A percentile compares a stretch with the other conserved stretches of the same genome.
These are phyloP conservation scores for Pseudogymnoascus sp. DNA, from an alignment of 2,329 filamentous ascomycete species.

Conservation along the genomic window DNA sequence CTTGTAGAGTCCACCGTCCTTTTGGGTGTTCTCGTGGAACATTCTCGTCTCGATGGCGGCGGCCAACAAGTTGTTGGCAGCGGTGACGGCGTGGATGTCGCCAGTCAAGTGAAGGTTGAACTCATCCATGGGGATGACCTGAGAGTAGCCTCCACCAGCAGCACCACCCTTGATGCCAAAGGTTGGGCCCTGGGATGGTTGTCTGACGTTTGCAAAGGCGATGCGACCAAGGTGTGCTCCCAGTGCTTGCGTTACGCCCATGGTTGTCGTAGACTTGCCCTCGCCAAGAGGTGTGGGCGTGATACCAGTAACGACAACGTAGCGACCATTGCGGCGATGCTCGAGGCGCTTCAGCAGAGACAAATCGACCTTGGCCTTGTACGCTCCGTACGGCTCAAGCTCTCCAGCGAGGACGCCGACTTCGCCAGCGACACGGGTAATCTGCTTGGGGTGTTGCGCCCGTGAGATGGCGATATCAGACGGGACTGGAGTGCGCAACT, in stretches of 20 bases:
- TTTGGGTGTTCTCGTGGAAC: conserved; percentile 95
- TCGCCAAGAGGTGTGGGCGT: conserved; percentile 94
- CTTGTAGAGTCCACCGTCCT: conserved; percentile 77
- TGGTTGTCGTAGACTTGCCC: conserved; percentile 96
- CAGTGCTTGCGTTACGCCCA: conserved; percentile 87
- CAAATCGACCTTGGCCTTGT: conserved; percentile 93
- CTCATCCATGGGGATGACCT: conserved; percentile 99
- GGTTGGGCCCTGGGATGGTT: conserved; percentile 93
- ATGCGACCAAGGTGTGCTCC: conserved; percentile 80
- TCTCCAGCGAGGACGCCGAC: conserved; percentile 82
- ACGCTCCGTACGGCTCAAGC: conserved; percentile 85
- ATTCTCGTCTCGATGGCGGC: conserved; percentile 96
- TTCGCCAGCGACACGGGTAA: conserved; percentile 75
- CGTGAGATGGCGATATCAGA: conserved; percentile 91
- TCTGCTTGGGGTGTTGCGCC: conserved; percentile 82
- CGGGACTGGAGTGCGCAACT: conserved; percentile 72
- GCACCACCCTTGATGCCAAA: conserved; percentile 99
- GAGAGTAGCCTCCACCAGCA: conserved; percentile 93
- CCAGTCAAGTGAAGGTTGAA: conserved; percentile 97
- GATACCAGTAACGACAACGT: conserved; percentile 89
- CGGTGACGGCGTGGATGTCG: conserved; percentile 94
- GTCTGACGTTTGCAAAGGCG: conserved; percentile 91
- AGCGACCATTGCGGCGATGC: conserved; percentile 81
- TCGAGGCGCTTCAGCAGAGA: conserved; percentile 71
- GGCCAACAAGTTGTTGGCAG: conserved; percentile 92